A percentile compares a stretch with the other conserved stretches of the same genome.
Conservation (phyloP, 2,329 filamentous ascomycete genomes). For the Penicillium frequentans region DNA sequence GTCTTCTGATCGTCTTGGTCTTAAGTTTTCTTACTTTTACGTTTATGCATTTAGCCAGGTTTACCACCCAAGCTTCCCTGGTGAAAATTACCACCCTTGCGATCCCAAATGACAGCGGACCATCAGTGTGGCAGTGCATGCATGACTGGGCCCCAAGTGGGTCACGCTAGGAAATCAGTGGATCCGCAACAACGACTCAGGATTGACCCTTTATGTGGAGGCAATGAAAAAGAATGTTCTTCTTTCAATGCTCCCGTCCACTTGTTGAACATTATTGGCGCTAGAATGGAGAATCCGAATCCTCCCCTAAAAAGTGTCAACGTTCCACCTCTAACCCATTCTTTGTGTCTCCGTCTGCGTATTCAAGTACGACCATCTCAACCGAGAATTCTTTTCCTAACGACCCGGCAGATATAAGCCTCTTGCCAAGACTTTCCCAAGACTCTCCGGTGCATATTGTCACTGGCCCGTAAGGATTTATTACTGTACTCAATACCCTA, state of each 20-base stretch:
- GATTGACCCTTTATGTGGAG: conserved; percentile 21
- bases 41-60: not conserved
- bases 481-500: not conserved
- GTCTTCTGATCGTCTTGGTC: conserved; percentile 4
- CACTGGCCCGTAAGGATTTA: conserved; percentile 5
- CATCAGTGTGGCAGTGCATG: conserved; percentile 32
- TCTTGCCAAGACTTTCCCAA: conserved; percentile 22
- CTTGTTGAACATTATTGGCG: not conserved
- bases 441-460: conserved; percentile 13
- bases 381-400: not conserved
- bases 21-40: conserved; percentile 1
- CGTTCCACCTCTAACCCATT: not conserved
- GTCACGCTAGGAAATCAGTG: conserved; percentile 26
- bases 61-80: not conserved
- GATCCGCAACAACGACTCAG: conserved; percentile 20
- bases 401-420: conserved; percentile 20
- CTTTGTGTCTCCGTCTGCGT: not conserved
- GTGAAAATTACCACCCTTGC: not conserved
- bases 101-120: conserved; percentile 24
- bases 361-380: not conserved
- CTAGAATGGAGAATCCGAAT: conserved; percentile 7
- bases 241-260: conserved; percentile 8
- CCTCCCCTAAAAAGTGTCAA: not conserved
- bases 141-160: conserved; percentile 25
- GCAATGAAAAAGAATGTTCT: conserved; percentile 24